Conservation (phyloP, 768 basidiomycete species). For the Fomitopsis pulvina region DNA sequence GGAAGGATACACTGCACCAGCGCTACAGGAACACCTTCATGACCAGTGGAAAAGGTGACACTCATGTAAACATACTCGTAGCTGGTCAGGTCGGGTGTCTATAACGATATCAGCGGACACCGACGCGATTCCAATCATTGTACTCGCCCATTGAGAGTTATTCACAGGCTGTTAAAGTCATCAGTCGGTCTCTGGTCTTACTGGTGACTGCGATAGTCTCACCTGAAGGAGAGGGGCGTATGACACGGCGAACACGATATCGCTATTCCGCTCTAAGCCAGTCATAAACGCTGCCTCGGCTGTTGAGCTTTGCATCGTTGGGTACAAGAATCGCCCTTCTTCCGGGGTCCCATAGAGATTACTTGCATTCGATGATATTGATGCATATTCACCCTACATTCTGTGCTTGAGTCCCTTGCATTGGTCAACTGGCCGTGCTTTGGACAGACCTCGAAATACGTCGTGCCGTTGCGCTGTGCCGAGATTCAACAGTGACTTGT, state of each 20-base stretch:
- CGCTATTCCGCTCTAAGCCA: conserved; percentile 53
- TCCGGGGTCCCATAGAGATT: conserved; percentile 40
- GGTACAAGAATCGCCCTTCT: conserved; percentile 46
- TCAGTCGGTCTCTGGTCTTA: neutral
- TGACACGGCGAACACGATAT: conserved; percentile 56
- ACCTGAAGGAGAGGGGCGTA: conserved; percentile 52
- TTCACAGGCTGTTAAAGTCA: conserved; percentile 39
- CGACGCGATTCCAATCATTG: no score
- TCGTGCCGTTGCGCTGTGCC: conserved; percentile 47
- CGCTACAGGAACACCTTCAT: conserved; percentile 26
- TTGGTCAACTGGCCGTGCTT: no score
- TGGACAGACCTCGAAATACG: conserved; percentile 49
- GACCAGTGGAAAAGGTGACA: neutral
- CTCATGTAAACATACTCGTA: conserved; percentile 47
- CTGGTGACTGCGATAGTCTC: neutral
- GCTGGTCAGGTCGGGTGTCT: conserved; percentile 54
- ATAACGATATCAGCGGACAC: conserved; percentile 1
- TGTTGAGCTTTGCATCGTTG: conserved; percentile 49
- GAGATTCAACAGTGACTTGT: neutral
- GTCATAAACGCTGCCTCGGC: conserved; percentile 68
- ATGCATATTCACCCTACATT: conserved; percentile 52
- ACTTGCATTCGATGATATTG: conserved; percentile 46
- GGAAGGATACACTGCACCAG: conserved; percentile 48
- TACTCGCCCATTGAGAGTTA: conserved; percentile 47
- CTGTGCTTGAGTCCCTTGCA: no score